A percentile compares a stretch with the other conserved stretches of the same genome.
These are phyloP conservation scores for Plasmodium sp. DNA, from an alignment of 169 alveolate species.

Conservation along the genomic window DNA sequence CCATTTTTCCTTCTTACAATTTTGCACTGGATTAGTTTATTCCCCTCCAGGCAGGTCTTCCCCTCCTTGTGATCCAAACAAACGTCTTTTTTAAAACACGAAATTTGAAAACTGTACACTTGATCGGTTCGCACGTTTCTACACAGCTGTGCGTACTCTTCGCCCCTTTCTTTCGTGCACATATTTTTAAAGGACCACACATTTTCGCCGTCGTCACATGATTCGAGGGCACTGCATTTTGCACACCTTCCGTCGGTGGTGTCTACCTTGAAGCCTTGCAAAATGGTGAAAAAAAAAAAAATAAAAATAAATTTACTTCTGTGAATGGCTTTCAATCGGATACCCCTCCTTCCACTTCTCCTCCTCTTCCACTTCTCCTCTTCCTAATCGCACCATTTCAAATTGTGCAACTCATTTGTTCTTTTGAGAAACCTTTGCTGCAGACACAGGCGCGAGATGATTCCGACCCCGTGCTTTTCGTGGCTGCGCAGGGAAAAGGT, in stretches of 20 bases:
- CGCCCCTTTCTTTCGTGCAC: constrained; percentile 27
- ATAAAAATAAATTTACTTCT: not conserved
- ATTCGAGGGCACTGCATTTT: constrained; percentile 22
- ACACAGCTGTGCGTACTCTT: constrained; percentile 33
- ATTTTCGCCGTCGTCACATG: constrained; percentile 21
- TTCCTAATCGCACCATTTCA: not conserved
- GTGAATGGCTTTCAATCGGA: not conserved
- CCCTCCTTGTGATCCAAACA: constrained; percentile 20
- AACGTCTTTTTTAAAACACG: constrained; percentile 50
- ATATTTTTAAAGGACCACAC: constrained; percentile 45
- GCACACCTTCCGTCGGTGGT: not conserved
- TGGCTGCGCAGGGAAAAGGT: constrained; percentile 22
- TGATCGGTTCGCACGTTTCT: not conserved
- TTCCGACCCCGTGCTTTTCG: constrained; percentile 38
- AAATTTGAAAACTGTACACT: constrained; percentile 30
- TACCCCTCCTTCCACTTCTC: not conserved
- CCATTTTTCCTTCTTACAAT: constrained; percentile 27
- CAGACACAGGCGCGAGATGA: constrained; percentile 28
- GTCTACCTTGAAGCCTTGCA: constrained; percentile 38
- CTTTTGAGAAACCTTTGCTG: constrained; percentile 28
- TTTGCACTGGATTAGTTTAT: constrained; percentile 70
- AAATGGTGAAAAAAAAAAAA: not conserved
- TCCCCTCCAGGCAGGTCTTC: constrained; percentile 46
- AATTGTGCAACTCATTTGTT: not conserved
- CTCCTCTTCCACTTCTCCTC: not conserved